Evolutionary conservation across 1,284 basidiomycete genomes (phyloP).

Genomic region (Pseudomicrostroma phylloplanum): DNA sequence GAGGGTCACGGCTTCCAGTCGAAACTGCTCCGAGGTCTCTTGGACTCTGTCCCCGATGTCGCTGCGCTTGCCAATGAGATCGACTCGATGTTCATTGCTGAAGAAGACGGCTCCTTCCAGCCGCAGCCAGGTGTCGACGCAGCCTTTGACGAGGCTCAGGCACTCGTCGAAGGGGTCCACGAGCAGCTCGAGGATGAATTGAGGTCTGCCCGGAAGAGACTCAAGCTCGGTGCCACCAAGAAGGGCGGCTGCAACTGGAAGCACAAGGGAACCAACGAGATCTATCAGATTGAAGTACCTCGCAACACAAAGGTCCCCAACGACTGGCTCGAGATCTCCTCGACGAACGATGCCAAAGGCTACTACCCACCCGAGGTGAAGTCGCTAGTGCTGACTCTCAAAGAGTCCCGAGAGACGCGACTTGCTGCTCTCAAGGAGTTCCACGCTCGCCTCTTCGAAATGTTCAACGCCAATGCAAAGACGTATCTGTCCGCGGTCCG

Average conservation of each 20-base stretch:
- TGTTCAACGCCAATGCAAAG: slow-evolving; percentile 73
- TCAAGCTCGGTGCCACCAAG: slow-evolving; percentile 23
- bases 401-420: slow-evolving; percentile 47
- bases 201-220: slow-evolving; percentile 24
- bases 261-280: slow-evolving; percentile 49
- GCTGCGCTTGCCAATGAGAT: slow-evolving; percentile 28
- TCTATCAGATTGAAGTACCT: slow-evolving; percentile 49
- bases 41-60: slow-evolving; percentile 39
- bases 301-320: slow-evolving; percentile 39
- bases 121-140: slow-evolving; percentile 33
- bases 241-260: slow-evolving; percentile 39
- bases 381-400: slow-evolving; percentile 45
- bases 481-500: slow-evolving; percentile 44
- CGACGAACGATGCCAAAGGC: slow-evolving; percentile 44
- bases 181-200: slow-evolving; percentile 36
- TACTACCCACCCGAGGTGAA: slow-evolving; percentile 45
- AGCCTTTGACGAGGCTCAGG: slow-evolving; percentile 37
- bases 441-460: slow-evolving; percentile 56
- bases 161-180: slow-evolving; percentile 31
- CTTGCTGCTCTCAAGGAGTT: slow-evolving; percentile 46
- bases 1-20: not conserved
- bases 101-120: slow-evolving; percentile 44
- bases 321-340: slow-evolving; percentile 42
- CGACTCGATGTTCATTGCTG: slow-evolving; percentile 30
- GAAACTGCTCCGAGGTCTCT: slow-evolving; percentile 19